phyloP scores from a whole-genome alignment of 2,329 filamentous ascomycete genomes.

The Neofusicoccum cordaticola region DNA sequence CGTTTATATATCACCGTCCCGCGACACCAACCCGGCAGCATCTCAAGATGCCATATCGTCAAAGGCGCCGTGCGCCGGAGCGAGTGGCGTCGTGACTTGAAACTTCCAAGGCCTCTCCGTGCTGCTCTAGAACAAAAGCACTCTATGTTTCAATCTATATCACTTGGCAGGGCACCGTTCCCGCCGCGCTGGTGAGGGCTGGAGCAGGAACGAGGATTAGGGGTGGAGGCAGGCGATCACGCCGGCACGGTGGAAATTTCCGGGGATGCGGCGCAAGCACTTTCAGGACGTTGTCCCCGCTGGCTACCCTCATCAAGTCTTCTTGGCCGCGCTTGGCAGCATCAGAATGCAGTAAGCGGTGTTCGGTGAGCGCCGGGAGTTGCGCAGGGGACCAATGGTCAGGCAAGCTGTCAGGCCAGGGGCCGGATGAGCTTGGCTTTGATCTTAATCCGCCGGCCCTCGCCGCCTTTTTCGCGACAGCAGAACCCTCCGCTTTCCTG shows the following conservation, averaged over 20 bases:
- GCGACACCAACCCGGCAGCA: background rate
- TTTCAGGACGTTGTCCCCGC: background rate
- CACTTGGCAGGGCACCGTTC: background rate
- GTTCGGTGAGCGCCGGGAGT: background rate
- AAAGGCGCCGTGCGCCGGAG: background rate
- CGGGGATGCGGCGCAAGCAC: background rate
- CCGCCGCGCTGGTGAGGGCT: background rate
- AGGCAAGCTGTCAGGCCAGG: background rate
- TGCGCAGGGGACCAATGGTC: background rate
- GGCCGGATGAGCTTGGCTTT: background rate
- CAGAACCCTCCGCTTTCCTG: background rate
- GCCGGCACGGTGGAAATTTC: background rate
- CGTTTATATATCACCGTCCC: background rate
- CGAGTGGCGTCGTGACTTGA: slow-evolving; percentile 1
- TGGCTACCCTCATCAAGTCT: background rate
- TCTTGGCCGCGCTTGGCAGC: slow-evolving; percentile 9
- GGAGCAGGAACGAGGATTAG: background rate
- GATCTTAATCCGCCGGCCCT: background rate
- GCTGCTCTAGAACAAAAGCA: background rate
- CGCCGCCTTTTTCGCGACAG: background rate
- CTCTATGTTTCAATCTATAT: slow-evolving; percentile 2
- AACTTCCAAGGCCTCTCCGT: background rate
- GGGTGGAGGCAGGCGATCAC: background rate
- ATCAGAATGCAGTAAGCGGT: background rate
- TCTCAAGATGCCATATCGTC: background rate